phyloP scores from a whole-genome alignment of 23 red algal genomes.

The Gracilariopsis chorda region DNA sequence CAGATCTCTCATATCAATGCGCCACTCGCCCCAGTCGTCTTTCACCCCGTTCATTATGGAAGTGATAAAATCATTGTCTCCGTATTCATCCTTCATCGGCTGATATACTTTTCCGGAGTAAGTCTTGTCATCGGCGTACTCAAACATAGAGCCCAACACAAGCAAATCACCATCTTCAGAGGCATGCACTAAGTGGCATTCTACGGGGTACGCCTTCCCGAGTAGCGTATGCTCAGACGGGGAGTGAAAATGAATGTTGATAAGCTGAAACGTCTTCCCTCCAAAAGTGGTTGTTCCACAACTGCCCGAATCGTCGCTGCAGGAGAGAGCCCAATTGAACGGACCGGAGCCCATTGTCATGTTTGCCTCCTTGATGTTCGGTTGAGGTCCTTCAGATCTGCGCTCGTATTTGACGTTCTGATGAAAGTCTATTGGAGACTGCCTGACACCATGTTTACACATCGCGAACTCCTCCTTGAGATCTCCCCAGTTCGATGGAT shows the following conservation, averaged over 20 bases:
- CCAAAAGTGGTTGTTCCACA: constrained; percentile 6
- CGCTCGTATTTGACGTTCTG: not conserved
- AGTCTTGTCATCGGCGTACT: not conserved
- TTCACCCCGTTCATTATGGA: not conserved
- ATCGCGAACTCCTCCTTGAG: not conserved
- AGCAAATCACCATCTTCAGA: not conserved
- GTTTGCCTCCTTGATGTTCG: not conserved
- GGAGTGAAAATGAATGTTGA: constrained; percentile 34
- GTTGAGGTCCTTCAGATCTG: not conserved
- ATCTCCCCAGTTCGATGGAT: constrained; percentile 8
- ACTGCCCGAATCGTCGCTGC: not conserved
- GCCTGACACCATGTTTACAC: not conserved
- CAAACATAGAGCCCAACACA: constrained; percentile 19
- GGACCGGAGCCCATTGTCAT: not conserved
- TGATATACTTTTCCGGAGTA: not conserved
- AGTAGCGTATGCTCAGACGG: constrained; percentile 32
- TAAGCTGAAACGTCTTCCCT: not conserved
- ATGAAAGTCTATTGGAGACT: constrained; percentile 19
- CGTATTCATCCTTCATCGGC: not conserved
- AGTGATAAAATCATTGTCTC: not conserved
- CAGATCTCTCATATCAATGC: not conserved
- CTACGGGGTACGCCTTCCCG: constrained; percentile 15
- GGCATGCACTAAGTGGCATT: constrained; percentile 38
- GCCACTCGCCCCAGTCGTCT: not conserved
- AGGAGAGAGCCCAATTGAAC: not conserved